Conservation (phyloP, 768 basidiomycete genomes). For the Amylocystis lapponica region DNA sequence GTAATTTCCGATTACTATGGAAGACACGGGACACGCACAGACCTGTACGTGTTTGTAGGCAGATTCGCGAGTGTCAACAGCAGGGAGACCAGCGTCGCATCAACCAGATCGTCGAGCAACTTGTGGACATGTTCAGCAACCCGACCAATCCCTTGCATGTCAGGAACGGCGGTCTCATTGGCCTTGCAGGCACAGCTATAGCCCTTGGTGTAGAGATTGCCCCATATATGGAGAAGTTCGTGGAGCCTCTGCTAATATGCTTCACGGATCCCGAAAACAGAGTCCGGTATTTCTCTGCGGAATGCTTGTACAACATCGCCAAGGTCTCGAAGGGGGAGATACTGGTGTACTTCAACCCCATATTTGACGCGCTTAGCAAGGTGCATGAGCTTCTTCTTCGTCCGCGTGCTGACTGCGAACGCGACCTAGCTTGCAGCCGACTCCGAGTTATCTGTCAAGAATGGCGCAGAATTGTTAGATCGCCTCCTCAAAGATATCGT, state of each 20-base stretch:
- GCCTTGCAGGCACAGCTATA: conserved; percentile 95
- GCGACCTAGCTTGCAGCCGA: conserved; percentile 82
- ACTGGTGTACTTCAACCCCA: conserved; percentile 94
- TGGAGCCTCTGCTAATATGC: conserved; percentile 82
- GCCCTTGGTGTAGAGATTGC: conserved; percentile 91
- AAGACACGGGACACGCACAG: background rate
- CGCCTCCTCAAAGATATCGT: conserved; percentile 97
- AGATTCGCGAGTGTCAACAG: conserved; percentile 81
- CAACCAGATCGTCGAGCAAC: conserved; percentile 84
- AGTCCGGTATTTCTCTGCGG: conserved; percentile 96
- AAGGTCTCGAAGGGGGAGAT: conserved; percentile 97
- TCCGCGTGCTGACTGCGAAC: conserved; percentile 8
- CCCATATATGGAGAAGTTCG: conserved; percentile 91
- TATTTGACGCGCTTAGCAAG: conserved; percentile 96
- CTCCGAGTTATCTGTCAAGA: conserved; percentile 93
- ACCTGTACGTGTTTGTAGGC: conserved; percentile 36
- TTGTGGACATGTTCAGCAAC: conserved; percentile 91
- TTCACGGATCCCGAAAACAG: conserved; percentile 93
- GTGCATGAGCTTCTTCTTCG: conserved; percentile 37
- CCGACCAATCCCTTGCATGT: conserved; percentile 79
- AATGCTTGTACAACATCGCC: conserved; percentile 96
- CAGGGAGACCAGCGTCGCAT: conserved; percentile 80
- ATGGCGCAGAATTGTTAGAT: conserved; percentile 95
- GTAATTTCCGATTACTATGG: conserved; percentile 32
- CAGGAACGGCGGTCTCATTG: conserved; percentile 92